Evolutionary conservation across 208 protist species (phyloP).

Genomic region (Plasmodiophora brassicae): DNA sequence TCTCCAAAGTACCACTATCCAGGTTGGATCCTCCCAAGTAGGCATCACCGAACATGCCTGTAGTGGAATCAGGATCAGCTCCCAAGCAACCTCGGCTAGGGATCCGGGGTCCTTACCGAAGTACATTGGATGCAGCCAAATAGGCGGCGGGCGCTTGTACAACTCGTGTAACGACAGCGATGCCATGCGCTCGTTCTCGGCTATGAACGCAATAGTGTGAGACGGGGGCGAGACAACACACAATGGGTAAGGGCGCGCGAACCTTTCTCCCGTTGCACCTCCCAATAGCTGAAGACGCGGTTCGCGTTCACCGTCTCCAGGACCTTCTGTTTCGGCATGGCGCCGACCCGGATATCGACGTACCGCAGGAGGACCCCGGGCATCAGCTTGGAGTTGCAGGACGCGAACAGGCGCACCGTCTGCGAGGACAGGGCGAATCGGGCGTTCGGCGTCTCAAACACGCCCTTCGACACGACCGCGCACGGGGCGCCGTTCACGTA

Average conservation of each 20-base stretch:
- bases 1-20: neutral
- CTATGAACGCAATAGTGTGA: neutral
- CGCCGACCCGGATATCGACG: neutral
- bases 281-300: neutral
- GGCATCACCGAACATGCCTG: neutral
- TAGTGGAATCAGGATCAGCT: neutral
- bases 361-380: neutral
- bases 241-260: too few relatives aligned
- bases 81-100: neutral
- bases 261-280: neutral
- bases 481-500: constrained; percentile 41
- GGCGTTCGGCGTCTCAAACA: neutral
- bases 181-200: neutral
- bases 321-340: neutral
- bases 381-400: neutral
- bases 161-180: constrained; percentile 42
- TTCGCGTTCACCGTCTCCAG: neutral
- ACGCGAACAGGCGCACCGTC: neutral
- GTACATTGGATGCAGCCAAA: constrained; percentile 43
- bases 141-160: constrained; percentile 42
- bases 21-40: neutral
- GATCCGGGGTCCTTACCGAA: neutral
- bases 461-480: constrained; percentile 20
- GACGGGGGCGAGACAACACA: neutral
- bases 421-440: neutral